Conservation (phyloP, 768 basidiomycete species). For the Suillus subalutaceus region DNA sequence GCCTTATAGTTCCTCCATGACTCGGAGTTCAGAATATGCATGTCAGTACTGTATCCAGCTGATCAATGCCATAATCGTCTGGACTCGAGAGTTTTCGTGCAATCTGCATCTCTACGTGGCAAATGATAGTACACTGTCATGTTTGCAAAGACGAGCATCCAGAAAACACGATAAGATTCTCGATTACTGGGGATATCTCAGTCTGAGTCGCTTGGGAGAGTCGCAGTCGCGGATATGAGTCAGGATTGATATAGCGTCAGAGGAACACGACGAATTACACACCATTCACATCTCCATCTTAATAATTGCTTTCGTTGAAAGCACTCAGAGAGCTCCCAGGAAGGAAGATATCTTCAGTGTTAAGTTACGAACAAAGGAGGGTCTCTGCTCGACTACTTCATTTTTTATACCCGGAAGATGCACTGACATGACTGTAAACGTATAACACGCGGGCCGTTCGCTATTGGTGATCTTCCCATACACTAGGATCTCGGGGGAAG, state of each 20-base stretch:
- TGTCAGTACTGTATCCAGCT: slow-evolving; percentile 58
- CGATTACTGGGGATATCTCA: not conserved
- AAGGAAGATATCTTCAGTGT: not conserved
- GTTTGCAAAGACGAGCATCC: not conserved
- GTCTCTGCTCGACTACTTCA: not conserved
- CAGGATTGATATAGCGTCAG: not conserved
- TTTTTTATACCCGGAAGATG: not conserved
- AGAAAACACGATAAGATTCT: not conserved
- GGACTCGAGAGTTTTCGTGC: not conserved
- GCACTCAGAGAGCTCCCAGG: not conserved
- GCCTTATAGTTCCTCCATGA: slow-evolving; percentile 67
- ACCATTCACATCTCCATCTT: not conserved
- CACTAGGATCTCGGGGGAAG: not conserved
- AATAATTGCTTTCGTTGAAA: not conserved
- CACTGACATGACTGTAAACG: not conserved
- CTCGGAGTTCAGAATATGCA: slow-evolving; percentile 39
- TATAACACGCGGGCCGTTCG: not conserved
- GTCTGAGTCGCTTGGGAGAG: not conserved
- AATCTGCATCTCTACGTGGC: not conserved
- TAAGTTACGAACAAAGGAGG: not conserved
- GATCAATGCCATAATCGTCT: slow-evolving; percentile 43
- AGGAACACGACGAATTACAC: not conserved
- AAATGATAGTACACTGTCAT: not conserved
- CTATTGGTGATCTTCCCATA: not conserved
- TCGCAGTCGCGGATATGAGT: not conserved